A percentile compares a stretch with the other conserved stretches of the same genome.
Evolutionary conservation across 345 rosid genomes (phyloP).

Genomic region (Draba incana): DNA sequence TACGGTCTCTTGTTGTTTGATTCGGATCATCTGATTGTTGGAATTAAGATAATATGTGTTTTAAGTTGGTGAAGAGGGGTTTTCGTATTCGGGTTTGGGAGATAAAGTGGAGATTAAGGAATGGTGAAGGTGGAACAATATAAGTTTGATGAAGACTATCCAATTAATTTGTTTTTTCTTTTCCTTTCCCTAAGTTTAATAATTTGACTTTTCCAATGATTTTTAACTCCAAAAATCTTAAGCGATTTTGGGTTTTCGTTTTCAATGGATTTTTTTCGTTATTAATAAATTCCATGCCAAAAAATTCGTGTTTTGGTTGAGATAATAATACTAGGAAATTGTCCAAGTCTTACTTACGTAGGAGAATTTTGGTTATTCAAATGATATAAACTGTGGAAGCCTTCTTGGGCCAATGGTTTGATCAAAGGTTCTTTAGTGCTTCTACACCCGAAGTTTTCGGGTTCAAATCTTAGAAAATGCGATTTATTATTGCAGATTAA

Average conservation of each 20-base stretch:
- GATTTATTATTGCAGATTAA: too few species aligned
- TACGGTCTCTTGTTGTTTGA: not conserved
- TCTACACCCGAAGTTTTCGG: too few species aligned
- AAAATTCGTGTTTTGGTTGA: too few species aligned
- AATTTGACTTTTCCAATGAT: conserved; percentile 9
- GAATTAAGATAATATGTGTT: conserved; percentile 19
- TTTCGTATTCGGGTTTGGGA: conserved; percentile 52
- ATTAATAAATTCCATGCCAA: not conserved
- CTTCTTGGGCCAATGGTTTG: too few species aligned
- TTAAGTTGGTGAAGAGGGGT: conserved; percentile 45
- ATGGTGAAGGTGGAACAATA: conserved; percentile 44
- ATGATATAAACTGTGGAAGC: too few species aligned
- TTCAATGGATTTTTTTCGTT: not conserved
- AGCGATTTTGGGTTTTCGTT: not conserved
- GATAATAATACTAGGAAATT: too few species aligned
- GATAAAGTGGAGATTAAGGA: conserved; percentile 59
- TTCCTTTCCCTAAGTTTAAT: too few species aligned
- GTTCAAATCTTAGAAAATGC: too few species aligned
- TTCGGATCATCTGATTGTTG: conserved; percentile 29
- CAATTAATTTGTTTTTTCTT: not conserved
- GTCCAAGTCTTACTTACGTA: too few species aligned
- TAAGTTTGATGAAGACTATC: conserved; percentile 40
- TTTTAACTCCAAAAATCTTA: not conserved
- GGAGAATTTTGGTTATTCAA: too few species aligned
- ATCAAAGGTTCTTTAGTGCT: too few species aligned